Evolutionary conservation across 2,329 filamentous ascomycete species (phyloP).

Genomic region (Ustilaginoidea virens): DNA sequence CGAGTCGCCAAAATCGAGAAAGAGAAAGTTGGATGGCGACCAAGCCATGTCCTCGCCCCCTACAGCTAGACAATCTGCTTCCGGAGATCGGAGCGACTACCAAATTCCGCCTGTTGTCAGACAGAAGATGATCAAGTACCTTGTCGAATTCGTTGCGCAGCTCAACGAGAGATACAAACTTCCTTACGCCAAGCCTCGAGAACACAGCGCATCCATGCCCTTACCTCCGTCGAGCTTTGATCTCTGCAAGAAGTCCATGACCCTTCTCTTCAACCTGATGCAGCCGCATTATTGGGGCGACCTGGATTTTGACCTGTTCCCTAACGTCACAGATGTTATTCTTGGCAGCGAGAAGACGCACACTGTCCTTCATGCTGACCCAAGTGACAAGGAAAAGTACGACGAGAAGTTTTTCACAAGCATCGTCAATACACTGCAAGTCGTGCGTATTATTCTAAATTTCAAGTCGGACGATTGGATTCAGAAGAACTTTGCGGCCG

Average conservation of each 20-base stretch:
- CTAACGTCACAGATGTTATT: conserved; percentile 77
- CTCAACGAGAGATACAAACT: conserved; percentile 73
- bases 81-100: conserved; percentile 46
- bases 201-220: conserved; percentile 29
- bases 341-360: conserved; percentile 66
- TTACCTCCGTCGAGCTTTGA: conserved; percentile 48
- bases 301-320: conserved; percentile 79
- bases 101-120: conserved; percentile 51
- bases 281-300: conserved; percentile 85
- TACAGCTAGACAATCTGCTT: conserved; percentile 22
- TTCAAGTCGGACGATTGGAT: conserved; percentile 88
- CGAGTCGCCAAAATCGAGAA: conserved; percentile 58
- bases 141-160: conserved; percentile 88
- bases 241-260: conserved; percentile 71
- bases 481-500: conserved; percentile 53
- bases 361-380: conserved; percentile 40
- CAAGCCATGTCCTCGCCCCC: conserved; percentile 38
- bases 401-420: conserved; percentile 73
- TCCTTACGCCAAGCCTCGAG: conserved; percentile 52
- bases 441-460: conserved; percentile 78
- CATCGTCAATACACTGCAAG: conserved; percentile 87
- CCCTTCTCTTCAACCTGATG: conserved; percentile 68
- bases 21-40: conserved; percentile 61
- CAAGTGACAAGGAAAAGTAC: conserved; percentile 52
- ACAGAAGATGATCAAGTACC: conserved; percentile 78